phyloP scores from a whole-genome alignment of 1,284 basidiomycete species.

The Agaricales sp. region DNA sequence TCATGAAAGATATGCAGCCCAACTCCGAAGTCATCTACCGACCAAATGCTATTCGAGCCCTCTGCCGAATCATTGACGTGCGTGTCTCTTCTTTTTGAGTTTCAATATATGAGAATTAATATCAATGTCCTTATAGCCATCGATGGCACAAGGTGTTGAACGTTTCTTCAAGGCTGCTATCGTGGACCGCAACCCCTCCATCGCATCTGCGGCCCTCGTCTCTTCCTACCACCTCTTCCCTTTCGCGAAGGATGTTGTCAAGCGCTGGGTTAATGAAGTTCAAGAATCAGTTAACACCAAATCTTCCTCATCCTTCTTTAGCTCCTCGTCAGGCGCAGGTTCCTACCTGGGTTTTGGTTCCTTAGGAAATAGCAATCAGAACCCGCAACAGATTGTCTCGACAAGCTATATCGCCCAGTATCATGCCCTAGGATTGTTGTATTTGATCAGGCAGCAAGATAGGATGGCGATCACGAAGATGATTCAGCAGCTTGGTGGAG shows the following conservation, averaged over 20 bases:
- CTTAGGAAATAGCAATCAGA: conserved; percentile 33
- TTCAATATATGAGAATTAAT: conserved; percentile 7
- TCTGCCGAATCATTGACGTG: conserved; percentile 96
- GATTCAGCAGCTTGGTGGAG: conserved; percentile 93
- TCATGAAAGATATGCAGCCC: conserved; percentile 99
- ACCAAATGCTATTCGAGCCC: conserved; percentile 93
- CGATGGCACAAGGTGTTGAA: conserved; percentile 97
- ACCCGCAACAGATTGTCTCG: conserved; percentile 73
- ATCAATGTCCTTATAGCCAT: conserved; percentile 48
- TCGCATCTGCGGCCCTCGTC: conserved; percentile 92
- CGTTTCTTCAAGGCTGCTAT: conserved; percentile 99
- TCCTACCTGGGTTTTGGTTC: conserved; percentile 58
- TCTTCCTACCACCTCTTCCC: conserved; percentile 97
- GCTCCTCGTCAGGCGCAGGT: conserved; percentile 35
- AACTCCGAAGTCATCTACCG: conserved; percentile 98
- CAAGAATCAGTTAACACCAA: conserved; percentile 95
- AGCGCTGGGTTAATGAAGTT: conserved; percentile 97
- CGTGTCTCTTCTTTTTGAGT: conserved; percentile 23
- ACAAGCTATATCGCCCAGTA: conserved; percentile 95
- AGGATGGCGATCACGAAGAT: conserved; percentile 99
- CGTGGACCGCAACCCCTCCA: conserved; percentile 93
- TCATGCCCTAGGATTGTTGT: conserved; percentile 91
- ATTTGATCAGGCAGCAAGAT: conserved; percentile 94
- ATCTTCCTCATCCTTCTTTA: conserved; percentile 62
- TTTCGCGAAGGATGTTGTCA: conserved; percentile 88